phyloP scores from a whole-genome alignment of 1,139 yeast genomes.

The Zhuliangozyma blackwelliae region DNA sequence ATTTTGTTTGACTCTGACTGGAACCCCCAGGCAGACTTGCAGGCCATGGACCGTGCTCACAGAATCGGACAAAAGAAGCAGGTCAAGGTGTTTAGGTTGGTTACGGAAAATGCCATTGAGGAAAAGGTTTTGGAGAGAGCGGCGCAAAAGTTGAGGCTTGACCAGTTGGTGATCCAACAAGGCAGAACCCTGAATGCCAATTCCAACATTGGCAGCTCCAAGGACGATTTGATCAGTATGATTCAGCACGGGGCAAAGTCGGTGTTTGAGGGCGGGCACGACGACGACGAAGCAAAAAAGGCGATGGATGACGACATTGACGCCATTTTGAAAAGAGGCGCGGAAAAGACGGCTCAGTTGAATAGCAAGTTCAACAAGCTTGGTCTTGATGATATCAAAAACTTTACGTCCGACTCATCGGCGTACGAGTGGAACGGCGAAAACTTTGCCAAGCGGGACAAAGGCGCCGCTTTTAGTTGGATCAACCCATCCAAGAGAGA shows the following conservation, averaged over 20 bases:
- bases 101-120: constrained; percentile 94
- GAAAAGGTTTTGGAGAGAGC: constrained; percentile 96
- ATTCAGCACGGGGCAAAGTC: constrained; percentile 95
- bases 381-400: constrained; percentile 89
- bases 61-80: constrained; percentile 97
- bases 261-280: constrained; percentile 56
- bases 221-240: constrained; percentile 89
- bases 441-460: constrained; percentile 69
- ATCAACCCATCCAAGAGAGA: constrained; percentile 88
- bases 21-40: constrained; percentile 98
- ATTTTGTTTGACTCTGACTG: constrained; percentile 92
- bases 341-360: constrained; percentile 71
- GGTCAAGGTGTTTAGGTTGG: constrained; percentile 85
- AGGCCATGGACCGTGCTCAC: constrained; percentile 99
- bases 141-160: constrained; percentile 86
- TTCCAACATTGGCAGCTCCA: constrained; percentile 42
- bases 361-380: constrained; percentile 77
- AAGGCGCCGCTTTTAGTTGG: constrained; percentile 57
- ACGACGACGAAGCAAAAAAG: constrained; percentile 9
- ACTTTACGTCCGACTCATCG: constrained; percentile 79
- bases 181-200: constrained; percentile 57
- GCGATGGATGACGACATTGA: constrained; percentile 75
- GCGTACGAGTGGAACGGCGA: constrained; percentile 98
- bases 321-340: constrained; percentile 69
- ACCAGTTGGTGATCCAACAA: constrained; percentile 94